phyloP scores from a whole-genome alignment of 2,329 filamentous ascomycete species.

The Microcera coccophila region DNA sequence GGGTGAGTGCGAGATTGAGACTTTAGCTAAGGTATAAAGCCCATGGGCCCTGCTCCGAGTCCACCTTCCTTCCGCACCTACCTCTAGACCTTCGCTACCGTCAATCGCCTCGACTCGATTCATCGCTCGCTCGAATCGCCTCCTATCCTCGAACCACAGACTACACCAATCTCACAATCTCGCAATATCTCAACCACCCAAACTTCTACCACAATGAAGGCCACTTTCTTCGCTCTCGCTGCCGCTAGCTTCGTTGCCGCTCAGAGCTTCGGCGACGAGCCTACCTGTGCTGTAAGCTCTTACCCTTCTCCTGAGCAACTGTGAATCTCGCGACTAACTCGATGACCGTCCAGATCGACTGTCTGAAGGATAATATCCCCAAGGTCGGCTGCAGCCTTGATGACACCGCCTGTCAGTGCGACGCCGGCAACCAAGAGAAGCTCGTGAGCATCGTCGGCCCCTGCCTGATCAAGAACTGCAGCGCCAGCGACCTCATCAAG shows the following conservation, averaged over 20 bases:
- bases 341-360: conserved; percentile 25
- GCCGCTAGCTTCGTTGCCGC: conserved; percentile 36
- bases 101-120: too few species aligned
- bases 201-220: conserved; percentile 38
- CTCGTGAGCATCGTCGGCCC: conserved; percentile 27
- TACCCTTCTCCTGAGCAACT: not conserved
- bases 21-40: too few species aligned
- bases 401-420: conserved; percentile 40
- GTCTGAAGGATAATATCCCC: conserved; percentile 34
- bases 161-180: not conserved
- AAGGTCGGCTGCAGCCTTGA: conserved; percentile 34
- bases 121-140: too few species aligned
- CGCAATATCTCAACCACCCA: not conserved
- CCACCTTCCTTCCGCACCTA: too few species aligned
- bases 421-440: conserved; percentile 29
- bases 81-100: too few species aligned
- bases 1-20: too few species aligned
- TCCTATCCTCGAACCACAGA: too few species aligned
- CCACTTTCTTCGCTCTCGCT: conserved; percentile 31
- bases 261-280: conserved; percentile 35
- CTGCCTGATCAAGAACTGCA: conserved; percentile 36
- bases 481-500: conserved; percentile 25
- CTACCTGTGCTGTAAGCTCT: conserved; percentile 40
- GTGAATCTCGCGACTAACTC: conserved; percentile 2
- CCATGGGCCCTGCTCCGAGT: too few species aligned